phyloP scores from a whole-genome alignment of 2,329 filamentous ascomycete genomes.

The Elsinoe perseae region DNA sequence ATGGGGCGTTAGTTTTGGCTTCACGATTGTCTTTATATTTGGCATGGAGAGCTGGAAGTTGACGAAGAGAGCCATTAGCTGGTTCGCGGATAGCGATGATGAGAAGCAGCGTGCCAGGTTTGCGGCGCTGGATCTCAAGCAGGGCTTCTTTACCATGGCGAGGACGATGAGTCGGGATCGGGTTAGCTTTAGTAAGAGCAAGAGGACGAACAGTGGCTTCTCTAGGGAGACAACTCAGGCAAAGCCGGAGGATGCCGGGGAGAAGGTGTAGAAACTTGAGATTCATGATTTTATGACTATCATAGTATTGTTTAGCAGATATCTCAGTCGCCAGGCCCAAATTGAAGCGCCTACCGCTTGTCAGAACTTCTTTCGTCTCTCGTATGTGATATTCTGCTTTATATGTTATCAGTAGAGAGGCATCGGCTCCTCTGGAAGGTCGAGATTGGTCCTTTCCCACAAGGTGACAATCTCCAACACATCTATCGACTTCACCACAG shows the following conservation, averaged over 20 bases:
- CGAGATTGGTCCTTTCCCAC: background rate
- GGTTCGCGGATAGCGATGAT: conserved; percentile 12
- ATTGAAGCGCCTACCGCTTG: background rate
- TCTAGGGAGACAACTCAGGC: conserved; percentile 10
- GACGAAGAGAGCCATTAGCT: conserved; percentile 29
- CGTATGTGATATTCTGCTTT: background rate
- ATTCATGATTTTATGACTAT: background rate
- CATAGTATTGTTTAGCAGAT: background rate
- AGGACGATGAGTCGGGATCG: conserved; percentile 13
- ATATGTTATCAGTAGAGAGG: background rate
- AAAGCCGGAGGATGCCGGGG: conserved; percentile 1
- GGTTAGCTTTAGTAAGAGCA: background rate
- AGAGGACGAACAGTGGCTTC: conserved; percentile 11
- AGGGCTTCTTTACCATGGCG: conserved; percentile 15
- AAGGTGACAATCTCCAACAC: conserved; percentile 14
- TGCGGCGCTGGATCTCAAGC: conserved; percentile 9
- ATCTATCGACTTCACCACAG: conserved; percentile 19
- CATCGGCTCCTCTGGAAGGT: background rate
- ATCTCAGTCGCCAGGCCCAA: background rate
- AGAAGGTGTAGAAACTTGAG: conserved; percentile 1
- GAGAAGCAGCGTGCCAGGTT: conserved; percentile 10
- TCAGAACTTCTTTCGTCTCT: background rate
- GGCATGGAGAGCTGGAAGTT: conserved; percentile 41
- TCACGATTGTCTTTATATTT: conserved; percentile 34
- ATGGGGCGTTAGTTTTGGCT: conserved; percentile 39